Evolutionary conservation across 2,329 filamentous ascomycete species (phyloP), one percentile per base, ranked within the genome.

Genomic region (Lachnellula subtilissima): DNA sequence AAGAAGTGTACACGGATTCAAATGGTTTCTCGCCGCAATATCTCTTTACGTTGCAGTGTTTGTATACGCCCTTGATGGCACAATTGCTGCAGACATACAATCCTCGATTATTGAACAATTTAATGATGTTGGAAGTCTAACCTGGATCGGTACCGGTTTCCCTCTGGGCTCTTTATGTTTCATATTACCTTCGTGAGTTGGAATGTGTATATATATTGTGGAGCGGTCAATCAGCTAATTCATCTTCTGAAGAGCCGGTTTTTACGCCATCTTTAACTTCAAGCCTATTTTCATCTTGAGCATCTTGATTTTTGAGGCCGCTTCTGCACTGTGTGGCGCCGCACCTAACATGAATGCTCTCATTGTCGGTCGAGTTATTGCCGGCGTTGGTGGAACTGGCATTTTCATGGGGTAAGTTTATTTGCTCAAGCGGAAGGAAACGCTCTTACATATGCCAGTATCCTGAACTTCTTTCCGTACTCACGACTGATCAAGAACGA

Each of bases 301-400:
- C 50, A 55, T 68, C 17, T 28, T 63, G 9, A 17, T 57, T 6
- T 65, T 65, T 40, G 61, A 62, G 50, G 53, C 65, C 28, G 68
- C 67, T 14, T 64, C 60, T n/a, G 59, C 65, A 3, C 46, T 70
- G 23, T 70, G 68, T 52, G 68, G 64, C 9, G 56, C 63, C 5
- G 66, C 68, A 12, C 65, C 65, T 3, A 67, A 46, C 17, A 67
- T 67, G 69, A 64, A 72, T 52, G 73, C 74, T 15, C 60, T 81
- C 11, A 79, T 81, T 56, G 63, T 75, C n/a, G 76, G 76, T 1
- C 67, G 76, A 12, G 73, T 70, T 15, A 66, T 76, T 46, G 69
- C 70, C 35, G 76, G 76, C 19, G 60, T 71, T 5, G 75, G 76
- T 1, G 75, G 74, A 0, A 62, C 66, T 9, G 76, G 75, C 4